Evolutionary conservation across 1,284 basidiomycete genomes (phyloP), one percentile per base, ranked within the genome.

Genomic region (Malassezia sp.): DNA sequence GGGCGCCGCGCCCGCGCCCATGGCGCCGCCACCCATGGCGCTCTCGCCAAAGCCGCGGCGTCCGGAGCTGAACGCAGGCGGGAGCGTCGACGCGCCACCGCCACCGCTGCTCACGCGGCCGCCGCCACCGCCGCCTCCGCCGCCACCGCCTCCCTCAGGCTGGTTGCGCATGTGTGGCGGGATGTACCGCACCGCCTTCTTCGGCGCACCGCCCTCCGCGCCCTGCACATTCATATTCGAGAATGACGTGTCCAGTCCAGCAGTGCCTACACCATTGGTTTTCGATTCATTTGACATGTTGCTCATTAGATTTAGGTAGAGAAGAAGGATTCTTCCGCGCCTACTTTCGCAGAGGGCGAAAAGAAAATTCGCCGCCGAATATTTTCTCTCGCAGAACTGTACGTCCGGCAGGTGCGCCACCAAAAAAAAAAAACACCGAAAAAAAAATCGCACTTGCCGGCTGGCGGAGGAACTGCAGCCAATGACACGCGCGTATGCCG

Each of bases 201-300:
- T 33, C 12, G 41, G 28, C 8, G 20, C 20, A 22, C 40, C 30
- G 9, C 36, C 31, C 23, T 17, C 37, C 6, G 22, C 22, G n/a
- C 22, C 28, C 33, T 42, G 32, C 21, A 49, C 48, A 24, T 26
- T 54, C 38, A 52, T 37, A 36, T 38, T 47, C 18, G 45, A 49
- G 27, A 47, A 38, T 7, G 30, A 32, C 32, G 36, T 39, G 78
- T 89, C 86, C 70, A 89, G 76, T 74, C 78, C 81, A 73, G 78
- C 74, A 71, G 75, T 75, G 72, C 79, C 61, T 46, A 56, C 59
- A 56, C 60, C 59, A 56, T 59, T 61, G 52, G 59, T 43, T 56
- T 61, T 38, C 50, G 56, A 38, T 52, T 63, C 60, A 54, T 57
- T 53, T 49, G 59, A 57, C 60, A 63, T 65, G 28, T 45, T 61